Percentiles rank a stretch among this genome's conserved stretches.
Evolutionary conservation across 192 early-diverging fungal genomes (phyloP).

Genomic region (Pilobolus umbonatus): DNA sequence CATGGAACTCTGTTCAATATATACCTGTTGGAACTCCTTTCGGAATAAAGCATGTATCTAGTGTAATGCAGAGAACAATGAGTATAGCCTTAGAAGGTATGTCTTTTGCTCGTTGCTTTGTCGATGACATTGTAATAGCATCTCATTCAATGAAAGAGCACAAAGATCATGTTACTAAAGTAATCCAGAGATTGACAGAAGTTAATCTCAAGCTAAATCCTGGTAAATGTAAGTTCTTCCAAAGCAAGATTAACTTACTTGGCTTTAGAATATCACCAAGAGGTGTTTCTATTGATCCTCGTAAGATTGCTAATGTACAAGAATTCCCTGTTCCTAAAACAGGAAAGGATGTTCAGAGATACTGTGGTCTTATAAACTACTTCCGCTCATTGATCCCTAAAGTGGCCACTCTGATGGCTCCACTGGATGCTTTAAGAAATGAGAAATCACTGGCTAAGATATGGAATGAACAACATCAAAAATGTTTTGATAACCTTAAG

Average conservation of each 20-base stretch:
- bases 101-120: background rate
- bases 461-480: background rate
- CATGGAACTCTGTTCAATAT: background rate
- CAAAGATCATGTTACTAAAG: background rate
- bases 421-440: slow-evolving; percentile 17
- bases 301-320: slow-evolving; percentile 21
- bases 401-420: slow-evolving; percentile 14
- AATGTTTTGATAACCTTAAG: background rate
- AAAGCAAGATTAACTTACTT: background rate
- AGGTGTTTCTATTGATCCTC: background rate
- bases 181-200: background rate
- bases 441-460: background rate
- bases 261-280: background rate
- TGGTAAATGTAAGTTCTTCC: background rate
- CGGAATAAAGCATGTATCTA: background rate
- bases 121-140: background rate
- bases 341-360: slow-evolving; percentile 12
- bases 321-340: slow-evolving; percentile 20
- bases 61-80: background rate
- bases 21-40: background rate
- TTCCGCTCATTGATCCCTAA: slow-evolving; percentile 26
- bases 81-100: background rate
- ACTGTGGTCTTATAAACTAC: slow-evolving; percentile 23
- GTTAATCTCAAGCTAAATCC: background rate
- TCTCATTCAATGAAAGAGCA: background rate